Evolutionary conservation across 2,329 filamentous ascomycete genomes (phyloP), one percentile per base, ranked within the genome.

Genomic region (Aplosporella prunicola): DNA sequence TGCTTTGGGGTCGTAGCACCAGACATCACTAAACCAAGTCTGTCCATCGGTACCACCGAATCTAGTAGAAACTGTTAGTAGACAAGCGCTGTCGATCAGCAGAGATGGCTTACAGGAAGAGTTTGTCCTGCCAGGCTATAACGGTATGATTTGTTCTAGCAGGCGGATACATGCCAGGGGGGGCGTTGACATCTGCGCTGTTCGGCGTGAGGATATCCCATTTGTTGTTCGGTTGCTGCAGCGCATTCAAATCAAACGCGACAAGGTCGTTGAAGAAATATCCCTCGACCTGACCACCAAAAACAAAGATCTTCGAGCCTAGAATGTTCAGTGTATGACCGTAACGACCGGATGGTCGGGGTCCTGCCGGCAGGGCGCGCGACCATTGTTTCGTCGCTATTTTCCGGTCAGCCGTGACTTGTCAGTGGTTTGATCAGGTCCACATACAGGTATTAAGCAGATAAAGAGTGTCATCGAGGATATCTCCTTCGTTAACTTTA

Each of bases 11-110:
- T 95, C 89, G 57, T 91, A 98, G 35, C 80, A 85, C 91, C 91
- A 98, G 32, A 98, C 91, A 56, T 98, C 91, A 58, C 96, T 98
- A 66, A 96, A 98, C 93, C 91, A 98, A 52, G 84, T 79, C 39
- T 88, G 76, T 26, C 91, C 91, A 56, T 98, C 94, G 2, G 91
- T 98, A 45, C 91, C 91, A 49, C 91, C 91, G 57, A 98, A 98
- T n/a, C 83, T 91, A 48, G 9, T 13, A 36, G 32, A 40, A 41
- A 30, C 48, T 41, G 42, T 42, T 15, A 35, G 20, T 23, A n/a
- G 11, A 32, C 10, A 10, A 26, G 15, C 11, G 9, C 14, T 33
- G 26, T 13, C 22, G 4, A 15, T 5, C 15, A n/a, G 20, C 9
- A 24, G 27, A 27, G 9, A 20, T 11, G 14, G 72, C 82, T 70